phyloP scores from a whole-genome alignment of 2,329 filamentous ascomycete species.

The Colletotrichum echinochloae region DNA sequence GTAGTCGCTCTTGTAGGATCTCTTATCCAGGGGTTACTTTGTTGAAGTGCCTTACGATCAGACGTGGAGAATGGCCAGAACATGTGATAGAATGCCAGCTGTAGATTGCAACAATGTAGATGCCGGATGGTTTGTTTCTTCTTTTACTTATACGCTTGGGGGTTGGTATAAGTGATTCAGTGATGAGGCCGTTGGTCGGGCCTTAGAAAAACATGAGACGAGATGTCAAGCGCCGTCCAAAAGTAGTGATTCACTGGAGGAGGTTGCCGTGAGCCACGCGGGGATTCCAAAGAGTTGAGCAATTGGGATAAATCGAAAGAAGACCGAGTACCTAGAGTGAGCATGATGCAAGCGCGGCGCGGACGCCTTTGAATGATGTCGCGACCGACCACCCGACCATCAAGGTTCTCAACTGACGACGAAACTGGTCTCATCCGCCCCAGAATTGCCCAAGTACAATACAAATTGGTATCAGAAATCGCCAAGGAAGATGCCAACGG shows the following conservation, averaged over 20 bases:
- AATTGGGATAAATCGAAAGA: conserved; percentile 6
- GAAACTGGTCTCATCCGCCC: conserved; percentile 24
- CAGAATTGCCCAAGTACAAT: conserved; percentile 18
- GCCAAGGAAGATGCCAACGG: background rate
- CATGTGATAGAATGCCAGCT: background rate
- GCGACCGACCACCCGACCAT: conserved; percentile 37
- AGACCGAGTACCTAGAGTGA: conserved; percentile 2
- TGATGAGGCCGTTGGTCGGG: background rate
- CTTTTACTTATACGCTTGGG: background rate
- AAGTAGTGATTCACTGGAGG: background rate
- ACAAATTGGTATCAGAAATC: conserved; percentile 22
- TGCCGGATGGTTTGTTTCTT: no score
- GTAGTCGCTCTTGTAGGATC: background rate
- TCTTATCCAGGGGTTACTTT: background rate
- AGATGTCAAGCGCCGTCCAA: background rate
- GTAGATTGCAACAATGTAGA: background rate
- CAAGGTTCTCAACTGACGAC: conserved; percentile 37
- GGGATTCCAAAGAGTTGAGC: background rate
- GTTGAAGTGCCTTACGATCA: no score
- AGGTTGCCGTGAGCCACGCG: background rate
- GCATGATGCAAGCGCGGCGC: conserved; percentile 11
- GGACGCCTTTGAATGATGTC: conserved; percentile 33
- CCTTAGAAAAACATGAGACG: background rate
- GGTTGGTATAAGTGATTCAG: background rate
- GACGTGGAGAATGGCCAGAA: background rate